A percentile compares a stretch with the other conserved stretches of the same genome.
phyloP scores from a whole-genome alignment of 805 yeast species.

The Wickerhamiella dianesei region DNA sequence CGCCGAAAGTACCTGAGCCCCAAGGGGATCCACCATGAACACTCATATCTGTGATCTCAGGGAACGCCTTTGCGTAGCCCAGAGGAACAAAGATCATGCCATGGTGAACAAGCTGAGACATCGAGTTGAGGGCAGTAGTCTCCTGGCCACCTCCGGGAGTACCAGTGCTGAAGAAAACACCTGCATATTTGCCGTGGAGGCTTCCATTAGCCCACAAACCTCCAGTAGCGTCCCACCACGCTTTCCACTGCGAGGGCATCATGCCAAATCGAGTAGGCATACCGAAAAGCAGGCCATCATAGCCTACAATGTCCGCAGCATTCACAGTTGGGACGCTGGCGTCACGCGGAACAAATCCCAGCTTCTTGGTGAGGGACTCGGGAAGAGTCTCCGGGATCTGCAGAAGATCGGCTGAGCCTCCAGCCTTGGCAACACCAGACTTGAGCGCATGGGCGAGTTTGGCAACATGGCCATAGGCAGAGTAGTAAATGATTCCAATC shows the following conservation, averaged over 20 bases:
- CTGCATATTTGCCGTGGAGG: constrained; percentile 59
- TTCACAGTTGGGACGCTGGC: constrained; percentile 41
- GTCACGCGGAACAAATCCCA: constrained; percentile 47
- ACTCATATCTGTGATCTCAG: constrained; percentile 39
- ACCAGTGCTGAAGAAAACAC: constrained; percentile 58
- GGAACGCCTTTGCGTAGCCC: constrained; percentile 51
- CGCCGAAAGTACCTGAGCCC: constrained; percentile 78
- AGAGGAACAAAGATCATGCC: constrained; percentile 67
- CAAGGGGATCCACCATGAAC: constrained; percentile 74
- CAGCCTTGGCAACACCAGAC: constrained; percentile 56
- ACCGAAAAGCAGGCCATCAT: constrained; percentile 68
- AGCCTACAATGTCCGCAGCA: constrained; percentile 39
- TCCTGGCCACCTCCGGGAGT: constrained; percentile 73
- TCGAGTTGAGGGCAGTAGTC: constrained; percentile 43
- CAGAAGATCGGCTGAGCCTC: constrained; percentile 55
- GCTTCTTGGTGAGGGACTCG: constrained; percentile 41
- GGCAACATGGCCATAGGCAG: constrained; percentile 68
- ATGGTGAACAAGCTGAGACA: constrained; percentile 56
- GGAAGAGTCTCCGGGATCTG: constrained; percentile 72
- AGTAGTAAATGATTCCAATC: constrained; percentile 66
- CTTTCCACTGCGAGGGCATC: constrained; percentile 60
- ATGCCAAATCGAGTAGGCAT: constrained; percentile 70
- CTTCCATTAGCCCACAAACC: constrained; percentile 62
- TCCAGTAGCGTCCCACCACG: constrained; percentile 70
- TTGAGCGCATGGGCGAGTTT: constrained; percentile 54